Evolutionary conservation across 2,329 filamentous ascomycete genomes (phyloP), one percentile per base, ranked within the genome.

Genomic region (Fusarium nisikadoi): DNA sequence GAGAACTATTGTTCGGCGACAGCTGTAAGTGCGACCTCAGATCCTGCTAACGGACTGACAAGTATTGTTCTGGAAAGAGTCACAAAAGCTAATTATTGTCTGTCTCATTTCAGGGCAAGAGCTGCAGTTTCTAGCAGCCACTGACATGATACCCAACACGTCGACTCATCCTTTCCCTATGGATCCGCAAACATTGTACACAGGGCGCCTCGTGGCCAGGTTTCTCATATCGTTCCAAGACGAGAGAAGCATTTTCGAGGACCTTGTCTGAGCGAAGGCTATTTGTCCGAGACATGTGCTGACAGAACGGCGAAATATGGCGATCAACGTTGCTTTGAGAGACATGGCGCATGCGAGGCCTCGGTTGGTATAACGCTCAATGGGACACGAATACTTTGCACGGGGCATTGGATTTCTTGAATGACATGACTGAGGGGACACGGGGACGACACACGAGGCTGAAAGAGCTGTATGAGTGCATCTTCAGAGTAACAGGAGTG

Each of bases 201-300:
- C 83, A 1, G 88, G 87, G 1, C 84, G 87, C 17, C 80, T 90
- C 52, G 79, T 87, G 59, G 82, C 87, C 57, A 85, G 85, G 75
- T 89, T 90, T 75, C 73, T 90, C 61, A 79, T 89, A 27, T 89
- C 87, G 0, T 90, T 90, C 72, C 81, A 80, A 6, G 81, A 87
- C 65, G 86, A 87, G 74, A 83, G 81, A 72, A 81, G 82, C 64
- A 83, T 88, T 23, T 86, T 87, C 66, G 85, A 80, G 23, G 76
- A 77, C 43, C 55, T 56, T 61, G 59, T 53, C 49, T 75, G 49
- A 72, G 29, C 68, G 49, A 62, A 33, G 43, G 31, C 39, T 39
- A 58, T 74, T 59, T 60, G 65, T 62, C 58, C 60, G 73, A 76
- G 73, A 72, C 71, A 74, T 68, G 39, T 60, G 47, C 52, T 61